Percentiles rank a stretch among this genome's conserved stretches.
phyloP scores from a whole-genome alignment of 495 filamentous ascomycete species.

The Copromyces sp. region DNA sequence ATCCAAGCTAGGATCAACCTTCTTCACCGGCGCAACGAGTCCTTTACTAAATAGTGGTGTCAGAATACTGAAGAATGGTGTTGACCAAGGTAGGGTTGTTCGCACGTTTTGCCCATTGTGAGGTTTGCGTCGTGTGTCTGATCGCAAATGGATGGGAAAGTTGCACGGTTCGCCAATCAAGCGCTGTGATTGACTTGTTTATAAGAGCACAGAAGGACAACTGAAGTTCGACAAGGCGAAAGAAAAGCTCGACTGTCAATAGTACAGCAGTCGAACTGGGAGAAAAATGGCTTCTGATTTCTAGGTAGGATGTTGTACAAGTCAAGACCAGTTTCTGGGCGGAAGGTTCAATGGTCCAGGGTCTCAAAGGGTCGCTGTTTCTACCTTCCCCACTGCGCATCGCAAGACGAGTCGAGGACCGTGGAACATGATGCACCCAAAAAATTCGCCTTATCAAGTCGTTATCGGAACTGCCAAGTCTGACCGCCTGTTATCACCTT shows the following conservation, averaged over 20 bases:
- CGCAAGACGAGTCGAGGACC: background rate
- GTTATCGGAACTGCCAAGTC: conserved; percentile 21
- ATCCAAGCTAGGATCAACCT: conserved; percentile 65
- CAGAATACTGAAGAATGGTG: background rate
- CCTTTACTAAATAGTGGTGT: conserved; percentile 18
- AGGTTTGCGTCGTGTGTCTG: background rate
- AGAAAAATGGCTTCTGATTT: background rate
- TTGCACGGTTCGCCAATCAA: background rate
- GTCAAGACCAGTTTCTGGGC: background rate
- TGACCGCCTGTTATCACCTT: conserved; percentile 11
- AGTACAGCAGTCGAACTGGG: background rate
- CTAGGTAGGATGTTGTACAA: background rate
- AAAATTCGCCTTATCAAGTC: conserved; percentile 27
- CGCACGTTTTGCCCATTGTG: conserved; percentile 21
- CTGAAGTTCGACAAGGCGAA: background rate
- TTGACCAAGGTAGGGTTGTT: background rate
- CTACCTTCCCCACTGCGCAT: background rate
- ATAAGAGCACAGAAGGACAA: background rate
- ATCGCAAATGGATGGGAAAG: background rate
- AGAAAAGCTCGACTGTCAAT: background rate
- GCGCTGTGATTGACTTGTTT: background rate
- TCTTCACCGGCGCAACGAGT: conserved; percentile 31
- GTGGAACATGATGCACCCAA: conserved; percentile 7
- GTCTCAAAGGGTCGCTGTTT: background rate
- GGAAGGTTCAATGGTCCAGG: background rate